phyloP scores from a whole-genome alignment of 2,329 filamentous ascomycete genomes.

The Exophiala mesophila region DNA sequence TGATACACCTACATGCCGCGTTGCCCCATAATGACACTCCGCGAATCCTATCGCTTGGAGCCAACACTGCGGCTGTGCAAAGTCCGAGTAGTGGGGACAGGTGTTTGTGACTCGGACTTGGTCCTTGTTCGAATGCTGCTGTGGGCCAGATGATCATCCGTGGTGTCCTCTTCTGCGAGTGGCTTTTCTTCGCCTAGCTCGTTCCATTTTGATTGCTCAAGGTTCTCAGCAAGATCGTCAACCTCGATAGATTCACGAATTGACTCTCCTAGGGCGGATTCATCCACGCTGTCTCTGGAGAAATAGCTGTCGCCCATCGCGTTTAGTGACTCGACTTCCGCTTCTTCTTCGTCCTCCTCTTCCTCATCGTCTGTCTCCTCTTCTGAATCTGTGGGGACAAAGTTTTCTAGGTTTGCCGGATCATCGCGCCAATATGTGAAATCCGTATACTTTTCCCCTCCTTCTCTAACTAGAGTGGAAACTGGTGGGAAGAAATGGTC shows the following conservation, averaged over 20 bases:
- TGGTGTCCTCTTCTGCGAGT: conserved; percentile 16
- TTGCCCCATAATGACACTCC: not conserved
- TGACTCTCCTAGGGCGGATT: conserved; percentile 43
- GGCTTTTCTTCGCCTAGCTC: conserved; percentile 34
- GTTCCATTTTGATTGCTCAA: conserved; percentile 35
- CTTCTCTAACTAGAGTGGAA: conserved; percentile 76
- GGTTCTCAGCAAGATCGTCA: conserved; percentile 17
- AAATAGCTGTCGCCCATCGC: conserved; percentile 55
- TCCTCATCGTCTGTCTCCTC: conserved; percentile 48
- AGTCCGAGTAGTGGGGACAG: not conserved
- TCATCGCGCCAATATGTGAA: conserved; percentile 93
- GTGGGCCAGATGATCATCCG: conserved; percentile 23
- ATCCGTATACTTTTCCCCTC: conserved; percentile 92
- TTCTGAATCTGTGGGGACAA: conserved; percentile 73
- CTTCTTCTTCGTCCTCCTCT: conserved; percentile 44
- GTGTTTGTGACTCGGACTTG: conserved; percentile 4
- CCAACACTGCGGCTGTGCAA: not conserved
- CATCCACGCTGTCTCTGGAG: conserved; percentile 48
- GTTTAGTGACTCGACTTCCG: conserved; percentile 37
- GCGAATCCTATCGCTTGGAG: not conserved
- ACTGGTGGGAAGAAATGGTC: conserved; percentile 98
- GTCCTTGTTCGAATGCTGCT: not conserved
- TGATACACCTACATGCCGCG: too few relatives aligned
- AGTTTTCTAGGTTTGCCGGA: conserved; percentile 79
- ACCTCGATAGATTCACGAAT: conserved; percentile 44